Conservation (phyloP, 2,329 filamentous ascomycete species). For the Pezicula radicicola region DNA sequence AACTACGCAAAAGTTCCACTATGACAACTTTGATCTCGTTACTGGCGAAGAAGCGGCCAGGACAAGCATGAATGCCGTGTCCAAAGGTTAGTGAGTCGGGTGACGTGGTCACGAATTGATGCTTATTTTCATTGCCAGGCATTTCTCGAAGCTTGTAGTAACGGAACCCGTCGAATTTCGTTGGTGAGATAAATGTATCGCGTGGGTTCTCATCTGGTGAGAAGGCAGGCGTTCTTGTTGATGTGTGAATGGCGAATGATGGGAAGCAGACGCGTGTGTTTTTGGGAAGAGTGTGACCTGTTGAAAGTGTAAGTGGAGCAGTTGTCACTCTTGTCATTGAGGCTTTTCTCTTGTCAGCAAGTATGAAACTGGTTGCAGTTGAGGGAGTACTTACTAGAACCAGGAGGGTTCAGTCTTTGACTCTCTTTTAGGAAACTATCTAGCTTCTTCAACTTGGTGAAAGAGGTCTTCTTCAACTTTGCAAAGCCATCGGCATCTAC, state of each 20-base stretch:
- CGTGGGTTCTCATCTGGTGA: neutral
- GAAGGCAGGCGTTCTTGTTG: neutral
- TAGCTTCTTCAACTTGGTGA: constrained; percentile 11
- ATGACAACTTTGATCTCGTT: constrained; percentile 34
- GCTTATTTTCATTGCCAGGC: constrained; percentile 21
- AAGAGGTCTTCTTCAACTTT: constrained; percentile 26
- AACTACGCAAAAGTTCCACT: constrained; percentile 25
- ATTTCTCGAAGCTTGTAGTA: constrained; percentile 18
- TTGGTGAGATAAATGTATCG: neutral
- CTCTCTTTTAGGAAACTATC: constrained; percentile 34
- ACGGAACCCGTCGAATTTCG: constrained; percentile 20
- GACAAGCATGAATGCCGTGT: constrained; percentile 40
- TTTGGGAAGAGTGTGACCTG: constrained; percentile 30
- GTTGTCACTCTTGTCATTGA: constrained; percentile 17
- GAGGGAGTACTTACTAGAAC: constrained; percentile 20
- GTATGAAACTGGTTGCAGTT: neutral
- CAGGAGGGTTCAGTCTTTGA: constrained; percentile 31
- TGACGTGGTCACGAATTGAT: constrained; percentile 33
- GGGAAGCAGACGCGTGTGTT: constrained; percentile 27
- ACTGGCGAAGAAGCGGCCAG: constrained; percentile 37
- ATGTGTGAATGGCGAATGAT: constrained; percentile 17
- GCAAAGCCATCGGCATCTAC: constrained; percentile 39
- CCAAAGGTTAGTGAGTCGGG: constrained; percentile 34
- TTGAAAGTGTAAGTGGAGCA: constrained; percentile 27
- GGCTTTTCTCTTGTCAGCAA: constrained; percentile 6